phyloP scores from a whole-genome alignment of 164 flowering plant species.

The Magnolia officinalis region DNA sequence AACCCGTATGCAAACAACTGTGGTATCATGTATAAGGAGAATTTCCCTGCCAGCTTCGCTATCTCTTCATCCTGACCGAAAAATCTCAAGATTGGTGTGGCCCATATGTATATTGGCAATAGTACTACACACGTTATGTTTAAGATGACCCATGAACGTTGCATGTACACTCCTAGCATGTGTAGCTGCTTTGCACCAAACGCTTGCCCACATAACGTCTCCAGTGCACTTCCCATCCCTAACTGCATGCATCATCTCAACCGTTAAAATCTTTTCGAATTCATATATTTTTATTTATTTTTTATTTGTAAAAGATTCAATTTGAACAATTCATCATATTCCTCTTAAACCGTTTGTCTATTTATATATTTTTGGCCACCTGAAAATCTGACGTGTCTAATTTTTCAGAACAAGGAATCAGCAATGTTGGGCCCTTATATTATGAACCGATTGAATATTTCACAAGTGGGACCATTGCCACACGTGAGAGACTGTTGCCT shows the following conservation, averaged over 20 bases:
- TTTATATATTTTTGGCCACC: too few relatives aligned
- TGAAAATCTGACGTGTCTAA: too few relatives aligned
- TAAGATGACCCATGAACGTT: constrained; percentile 46
- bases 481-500: too few relatives aligned
- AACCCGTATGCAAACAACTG: constrained; percentile 34
- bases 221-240: constrained; percentile 74
- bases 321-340: too few relatives aligned
- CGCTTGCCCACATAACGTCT: constrained; percentile 43
- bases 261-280: neutral
- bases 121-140: constrained; percentile 20
- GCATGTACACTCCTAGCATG: constrained; percentile 48
- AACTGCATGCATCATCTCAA: constrained; percentile 31
- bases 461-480: too few relatives aligned
- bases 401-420: too few relatives aligned
- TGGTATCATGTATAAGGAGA: constrained; percentile 38
- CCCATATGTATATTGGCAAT: constrained; percentile 33
- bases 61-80: constrained; percentile 35
- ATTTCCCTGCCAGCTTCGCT: constrained; percentile 31
- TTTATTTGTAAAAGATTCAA: too few relatives aligned
- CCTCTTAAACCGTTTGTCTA: too few relatives aligned
- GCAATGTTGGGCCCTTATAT: too few relatives aligned
- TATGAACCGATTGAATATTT: too few relatives aligned
- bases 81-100: constrained; percentile 25
- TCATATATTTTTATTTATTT: too few relatives aligned
- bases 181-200: constrained; percentile 38